phyloP scores from a whole-genome alignment of 1,284 basidiomycete species.

The Meira miltonrushii region DNA sequence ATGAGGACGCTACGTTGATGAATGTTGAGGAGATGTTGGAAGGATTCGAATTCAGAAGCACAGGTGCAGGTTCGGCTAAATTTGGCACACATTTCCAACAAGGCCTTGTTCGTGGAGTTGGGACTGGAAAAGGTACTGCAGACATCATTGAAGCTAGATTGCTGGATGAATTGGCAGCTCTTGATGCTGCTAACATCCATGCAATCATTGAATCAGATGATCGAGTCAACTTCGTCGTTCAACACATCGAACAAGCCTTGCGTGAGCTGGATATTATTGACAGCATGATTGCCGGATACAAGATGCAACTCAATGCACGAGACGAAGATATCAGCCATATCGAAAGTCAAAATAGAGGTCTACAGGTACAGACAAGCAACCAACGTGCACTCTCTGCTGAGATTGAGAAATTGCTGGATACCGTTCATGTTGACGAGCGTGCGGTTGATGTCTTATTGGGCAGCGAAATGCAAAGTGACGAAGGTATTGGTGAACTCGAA shows the following conservation, averaged over 20 bases:
- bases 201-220: constrained; percentile 88
- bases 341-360: constrained; percentile 89
- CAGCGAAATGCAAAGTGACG: constrained; percentile 72
- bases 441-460: constrained; percentile 73
- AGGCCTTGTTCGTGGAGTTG: not conserved
- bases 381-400: constrained; percentile 62
- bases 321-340: constrained; percentile 84
- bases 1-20: constrained; percentile 43
- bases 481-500: constrained; percentile 67
- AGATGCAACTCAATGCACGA: constrained; percentile 44
- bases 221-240: constrained; percentile 76
- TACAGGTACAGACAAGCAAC: constrained; percentile 96
- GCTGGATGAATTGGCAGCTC: constrained; percentile 45
- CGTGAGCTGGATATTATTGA: constrained; percentile 75
- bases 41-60: constrained; percentile 77
- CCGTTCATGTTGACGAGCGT: constrained; percentile 79
- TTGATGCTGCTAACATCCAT: constrained; percentile 74
- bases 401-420: constrained; percentile 63
- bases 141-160: constrained; percentile 49
- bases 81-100: not conserved
- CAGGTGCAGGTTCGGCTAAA: constrained; percentile 11
- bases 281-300: constrained; percentile 43
- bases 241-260: constrained; percentile 80
- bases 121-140: constrained; percentile 35
- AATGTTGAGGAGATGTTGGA: constrained; percentile 92